Percentiles rank a stretch among this genome's conserved stretches.
phyloP scores from a whole-genome alignment of 805 yeast species.

The Saccharomycopsis guyanensis region DNA sequence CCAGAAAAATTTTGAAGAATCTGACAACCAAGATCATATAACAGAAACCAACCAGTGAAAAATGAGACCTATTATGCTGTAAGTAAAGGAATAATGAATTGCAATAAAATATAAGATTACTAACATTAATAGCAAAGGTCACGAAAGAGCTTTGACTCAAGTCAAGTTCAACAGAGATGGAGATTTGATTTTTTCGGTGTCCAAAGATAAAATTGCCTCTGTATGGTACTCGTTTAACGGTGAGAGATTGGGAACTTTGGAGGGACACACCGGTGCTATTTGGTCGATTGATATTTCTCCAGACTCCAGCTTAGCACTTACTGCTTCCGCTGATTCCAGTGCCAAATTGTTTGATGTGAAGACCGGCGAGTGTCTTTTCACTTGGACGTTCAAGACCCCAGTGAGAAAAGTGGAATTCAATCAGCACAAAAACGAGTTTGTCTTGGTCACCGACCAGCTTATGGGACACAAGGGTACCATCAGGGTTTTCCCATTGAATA shows the following conservation, averaged over 20 bases:
- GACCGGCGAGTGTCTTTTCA: conserved; percentile 67
- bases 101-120: no score
- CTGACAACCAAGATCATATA: not conserved
- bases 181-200: conserved; percentile 83
- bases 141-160: conserved; percentile 96
- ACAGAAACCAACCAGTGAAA: no score
- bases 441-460: conserved; percentile 82
- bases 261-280: conserved; percentile 86
- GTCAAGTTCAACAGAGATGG: conserved; percentile 95
- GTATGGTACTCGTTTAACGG: conserved; percentile 96
- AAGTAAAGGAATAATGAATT: no score
- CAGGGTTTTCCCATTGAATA: conserved; percentile 54
- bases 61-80: conserved; percentile 17
- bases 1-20: not conserved
- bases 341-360: conserved; percentile 78
- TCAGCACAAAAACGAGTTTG: conserved; percentile 55
- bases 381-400: conserved; percentile 76
- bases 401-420: conserved; percentile 84
- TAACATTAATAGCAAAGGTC: conserved; percentile 50
- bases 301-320: conserved; percentile 59
- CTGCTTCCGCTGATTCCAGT: conserved; percentile 88
- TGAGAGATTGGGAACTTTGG: conserved; percentile 90
- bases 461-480: conserved; percentile 85
- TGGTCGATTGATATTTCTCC: conserved; percentile 87
- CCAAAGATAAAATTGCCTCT: conserved; percentile 84